Conservation (phyloP, 2,329 filamentous ascomycete species). For the Sclerotinia glacialis region DNA sequence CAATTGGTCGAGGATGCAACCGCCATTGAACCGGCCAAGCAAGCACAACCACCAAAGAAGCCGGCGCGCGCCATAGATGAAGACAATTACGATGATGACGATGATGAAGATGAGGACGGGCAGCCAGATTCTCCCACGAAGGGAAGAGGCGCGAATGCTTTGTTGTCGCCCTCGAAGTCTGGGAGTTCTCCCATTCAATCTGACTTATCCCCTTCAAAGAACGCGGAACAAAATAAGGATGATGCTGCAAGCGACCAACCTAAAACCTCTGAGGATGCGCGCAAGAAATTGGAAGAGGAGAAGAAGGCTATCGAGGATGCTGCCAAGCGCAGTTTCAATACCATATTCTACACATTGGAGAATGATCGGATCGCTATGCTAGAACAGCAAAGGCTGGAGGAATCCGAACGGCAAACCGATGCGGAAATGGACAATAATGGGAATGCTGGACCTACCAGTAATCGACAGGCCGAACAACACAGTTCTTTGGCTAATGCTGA, state of each 20-base stretch:
- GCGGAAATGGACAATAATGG: slow-evolving; percentile 81
- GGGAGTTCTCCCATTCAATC: slow-evolving; percentile 62
- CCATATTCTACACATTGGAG: slow-evolving; percentile 91
- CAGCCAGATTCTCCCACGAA: slow-evolving; percentile 53
- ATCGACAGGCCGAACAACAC: slow-evolving; percentile 62
- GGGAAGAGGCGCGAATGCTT: slow-evolving; percentile 48
- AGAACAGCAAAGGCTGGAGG: slow-evolving; percentile 94
- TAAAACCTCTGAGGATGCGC: slow-evolving; percentile 79
- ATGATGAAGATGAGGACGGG: slow-evolving; percentile 63
- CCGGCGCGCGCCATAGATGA: slow-evolving; percentile 76
- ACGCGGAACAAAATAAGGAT: slow-evolving; percentile 52
- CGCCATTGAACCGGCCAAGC: slow-evolving; percentile 48
- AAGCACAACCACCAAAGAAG: slow-evolving; percentile 60
- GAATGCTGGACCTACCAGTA: slow-evolving; percentile 50
- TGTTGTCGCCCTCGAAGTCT: slow-evolving; percentile 68
- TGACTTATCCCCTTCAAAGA: slow-evolving; percentile 51
- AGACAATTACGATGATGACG: slow-evolving; percentile 83
- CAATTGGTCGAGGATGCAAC: slow-evolving; percentile 48
- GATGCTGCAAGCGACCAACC: slow-evolving; percentile 52
- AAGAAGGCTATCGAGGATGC: slow-evolving; percentile 88
- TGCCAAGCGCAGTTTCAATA: slow-evolving; percentile 86
- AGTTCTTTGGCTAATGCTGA: slow-evolving; percentile 92
- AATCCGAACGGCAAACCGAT: slow-evolving; percentile 93
- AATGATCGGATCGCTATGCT: slow-evolving; percentile 95
- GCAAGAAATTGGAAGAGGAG: slow-evolving; percentile 88